Percentiles rank a stretch among this genome's conserved stretches.
Evolutionary conservation across 1,284 basidiomycete species (phyloP).

Genomic region (Fomitopsis pinicola): DNA sequence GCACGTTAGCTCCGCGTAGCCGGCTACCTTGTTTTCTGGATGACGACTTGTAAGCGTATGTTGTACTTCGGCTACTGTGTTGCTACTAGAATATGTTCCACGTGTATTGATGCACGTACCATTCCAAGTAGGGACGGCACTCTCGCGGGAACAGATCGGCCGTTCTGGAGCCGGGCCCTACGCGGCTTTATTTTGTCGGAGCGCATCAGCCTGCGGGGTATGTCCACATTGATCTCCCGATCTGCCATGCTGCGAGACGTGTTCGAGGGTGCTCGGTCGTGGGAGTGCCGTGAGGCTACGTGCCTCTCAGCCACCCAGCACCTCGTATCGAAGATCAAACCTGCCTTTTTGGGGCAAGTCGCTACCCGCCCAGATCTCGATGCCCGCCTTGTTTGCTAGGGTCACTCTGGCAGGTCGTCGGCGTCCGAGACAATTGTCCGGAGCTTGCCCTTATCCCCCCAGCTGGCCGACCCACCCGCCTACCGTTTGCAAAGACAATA

Average conservation of each 20-base stretch:
- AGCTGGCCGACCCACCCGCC: neutral
- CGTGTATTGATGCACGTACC: neutral
- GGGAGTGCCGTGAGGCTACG: neutral
- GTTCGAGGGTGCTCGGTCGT: neutral
- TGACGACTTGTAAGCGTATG: neutral
- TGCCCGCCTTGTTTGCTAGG: constrained; percentile 1
- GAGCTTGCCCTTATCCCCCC: neutral
- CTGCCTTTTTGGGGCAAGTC: neutral
- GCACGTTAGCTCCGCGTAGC: neutral
- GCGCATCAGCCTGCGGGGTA: neutral
- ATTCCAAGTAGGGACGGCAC: neutral
- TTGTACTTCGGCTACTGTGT: constrained; percentile 2
- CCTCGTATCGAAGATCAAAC: neutral
- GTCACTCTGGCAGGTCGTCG: neutral
- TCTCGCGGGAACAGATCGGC: neutral
- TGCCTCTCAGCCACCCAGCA: neutral
- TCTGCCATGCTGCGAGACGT: neutral
- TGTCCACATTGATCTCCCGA: neutral
- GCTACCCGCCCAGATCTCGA: neutral
- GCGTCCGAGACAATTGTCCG: constrained; percentile 2
- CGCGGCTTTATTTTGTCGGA: neutral
- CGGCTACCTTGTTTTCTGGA: neutral
- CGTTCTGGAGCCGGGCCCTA: neutral
- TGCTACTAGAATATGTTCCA: neutral
- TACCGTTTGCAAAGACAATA: constrained; percentile 4